Percentiles rank a stretch among this genome's conserved stretches.
phyloP scores from a whole-genome alignment of 495 filamentous ascomycete genomes.

The Penicillium verhagenii region DNA sequence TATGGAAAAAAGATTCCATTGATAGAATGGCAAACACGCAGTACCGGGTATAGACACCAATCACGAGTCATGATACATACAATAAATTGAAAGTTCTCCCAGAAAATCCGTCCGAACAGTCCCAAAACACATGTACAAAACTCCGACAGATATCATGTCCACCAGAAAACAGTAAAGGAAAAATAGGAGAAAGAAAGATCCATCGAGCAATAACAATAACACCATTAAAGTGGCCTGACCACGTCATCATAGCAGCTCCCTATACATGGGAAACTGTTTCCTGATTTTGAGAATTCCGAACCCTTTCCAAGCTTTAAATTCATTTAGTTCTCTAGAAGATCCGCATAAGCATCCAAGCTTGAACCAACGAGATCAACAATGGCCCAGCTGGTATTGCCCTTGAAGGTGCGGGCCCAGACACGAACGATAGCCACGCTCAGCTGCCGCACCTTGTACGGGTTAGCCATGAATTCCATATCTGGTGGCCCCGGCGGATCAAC shows the following conservation, averaged over 20 bases:
- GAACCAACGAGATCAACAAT: slow-evolving; percentile 52
- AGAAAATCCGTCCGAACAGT: slow-evolving; percentile 2
- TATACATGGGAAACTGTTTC: background rate
- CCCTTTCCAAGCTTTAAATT: background rate
- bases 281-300: background rate
- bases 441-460: slow-evolving; percentile 46
- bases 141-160: slow-evolving; percentile 16
- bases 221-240: slow-evolving; percentile 11
- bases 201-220: slow-evolving; percentile 7
- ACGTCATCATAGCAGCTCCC: background rate
- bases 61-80: slow-evolving; percentile 19
- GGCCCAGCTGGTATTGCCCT: slow-evolving; percentile 55
- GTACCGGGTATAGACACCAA: slow-evolving; percentile 22
- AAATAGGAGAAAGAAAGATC: slow-evolving; percentile 4
- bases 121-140: slow-evolving; percentile 20
- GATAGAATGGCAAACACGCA: slow-evolving; percentile 8
- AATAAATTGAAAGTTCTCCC: slow-evolving; percentile 8
- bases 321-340: slow-evolving; percentile 35
- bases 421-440: slow-evolving; percentile 52
- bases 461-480: slow-evolving; percentile 45
- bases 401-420: slow-evolving; percentile 53
- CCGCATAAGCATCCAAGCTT: slow-evolving; percentile 45
- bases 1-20: background rate
- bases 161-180: slow-evolving; percentile 1
- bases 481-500: slow-evolving; percentile 48